Evolutionary conservation across 352 stramenopile species (phyloP).

Genomic region (Pythium scleroteichum): DNA sequence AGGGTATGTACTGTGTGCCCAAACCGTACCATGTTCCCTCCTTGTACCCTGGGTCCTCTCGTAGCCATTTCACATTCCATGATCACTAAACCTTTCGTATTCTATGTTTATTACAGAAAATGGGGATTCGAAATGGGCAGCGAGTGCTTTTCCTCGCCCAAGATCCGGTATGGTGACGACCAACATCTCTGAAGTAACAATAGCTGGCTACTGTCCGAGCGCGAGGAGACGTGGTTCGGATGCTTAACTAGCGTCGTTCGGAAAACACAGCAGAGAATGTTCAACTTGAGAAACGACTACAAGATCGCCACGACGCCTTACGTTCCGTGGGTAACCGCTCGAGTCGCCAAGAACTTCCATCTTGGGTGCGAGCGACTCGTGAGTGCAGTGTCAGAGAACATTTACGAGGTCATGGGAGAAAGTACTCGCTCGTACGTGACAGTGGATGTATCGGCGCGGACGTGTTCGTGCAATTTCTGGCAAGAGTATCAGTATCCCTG

Average conservation of each 20-base stretch:
- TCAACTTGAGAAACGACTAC: constrained; percentile 9
- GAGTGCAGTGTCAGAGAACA: background rate
- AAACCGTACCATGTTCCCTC: too few species aligned
- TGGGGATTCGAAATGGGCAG: constrained; percentile 3
- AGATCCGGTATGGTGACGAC: constrained; percentile 18
- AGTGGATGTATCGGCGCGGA: background rate
- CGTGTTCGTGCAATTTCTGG: constrained; percentile 18
- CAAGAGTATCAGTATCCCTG: constrained; percentile 25
- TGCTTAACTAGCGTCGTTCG: constrained; percentile 14
- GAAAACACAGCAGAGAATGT: constrained; percentile 18
- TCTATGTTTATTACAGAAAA: constrained; percentile 7
- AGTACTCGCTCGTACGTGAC: constrained; percentile 1
- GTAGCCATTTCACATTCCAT: background rate
- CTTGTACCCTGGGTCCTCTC: too few species aligned
- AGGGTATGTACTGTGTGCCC: background rate
- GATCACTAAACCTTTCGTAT: background rate
- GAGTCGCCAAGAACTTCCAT: background rate
- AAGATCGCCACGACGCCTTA: background rate
- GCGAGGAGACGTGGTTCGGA: constrained; percentile 19
- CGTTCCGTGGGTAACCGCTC: constrained; percentile 12
- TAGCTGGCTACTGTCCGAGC: constrained; percentile 16
- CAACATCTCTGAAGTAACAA: constrained; percentile 22
- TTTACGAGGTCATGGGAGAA: constrained; percentile 10
- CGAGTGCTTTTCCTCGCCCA: constrained; percentile 8
- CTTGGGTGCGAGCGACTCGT: background rate